Conservation (phyloP, 2,329 filamentous ascomycete species). For the Escovopsis weberi region DNA sequence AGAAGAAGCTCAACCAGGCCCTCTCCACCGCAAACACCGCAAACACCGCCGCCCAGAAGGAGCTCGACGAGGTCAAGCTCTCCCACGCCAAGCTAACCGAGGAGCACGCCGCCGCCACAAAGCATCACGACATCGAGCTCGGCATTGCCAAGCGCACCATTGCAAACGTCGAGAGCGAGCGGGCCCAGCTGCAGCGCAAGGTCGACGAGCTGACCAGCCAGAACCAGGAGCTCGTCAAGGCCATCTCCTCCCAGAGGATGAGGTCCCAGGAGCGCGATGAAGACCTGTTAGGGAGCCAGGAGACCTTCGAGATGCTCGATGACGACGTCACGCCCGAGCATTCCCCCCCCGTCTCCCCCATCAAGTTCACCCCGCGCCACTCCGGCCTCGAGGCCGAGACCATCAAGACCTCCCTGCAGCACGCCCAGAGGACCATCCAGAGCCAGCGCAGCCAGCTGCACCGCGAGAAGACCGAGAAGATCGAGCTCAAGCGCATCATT, state of each 20-base stretch:
- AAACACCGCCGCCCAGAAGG: slow-evolving; percentile 64
- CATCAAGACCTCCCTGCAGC: slow-evolving; percentile 80
- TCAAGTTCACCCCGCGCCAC: slow-evolving; percentile 79
- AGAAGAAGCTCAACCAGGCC: slow-evolving; percentile 64
- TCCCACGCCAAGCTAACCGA: slow-evolving; percentile 65
- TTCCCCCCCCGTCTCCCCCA: slow-evolving; percentile 78
- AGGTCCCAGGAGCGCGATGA: slow-evolving; percentile 51
- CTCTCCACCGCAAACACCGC: slow-evolving; percentile 58
- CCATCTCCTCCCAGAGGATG: slow-evolving; percentile 59
- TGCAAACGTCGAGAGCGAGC: slow-evolving; percentile 64
- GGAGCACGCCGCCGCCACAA: slow-evolving; percentile 61
- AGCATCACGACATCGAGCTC: slow-evolving; percentile 80
- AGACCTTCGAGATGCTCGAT: slow-evolving; percentile 48
- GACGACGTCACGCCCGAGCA: slow-evolving; percentile 71
- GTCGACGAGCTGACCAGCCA: slow-evolving; percentile 78
- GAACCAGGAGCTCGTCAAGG: slow-evolving; percentile 81
- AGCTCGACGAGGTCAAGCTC: slow-evolving; percentile 80
- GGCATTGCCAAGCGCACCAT: slow-evolving; percentile 71
- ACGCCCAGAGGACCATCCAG: slow-evolving; percentile 93
- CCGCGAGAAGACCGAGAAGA: slow-evolving; percentile 95
- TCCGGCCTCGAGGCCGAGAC: slow-evolving; percentile 91
- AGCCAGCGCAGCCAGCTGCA: slow-evolving; percentile 90
- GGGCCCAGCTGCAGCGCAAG: slow-evolving; percentile 63
- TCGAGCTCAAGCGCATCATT: slow-evolving; percentile 86
- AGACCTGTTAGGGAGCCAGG: slow-evolving; percentile 42